Percentiles rank a stretch among this genome's conserved stretches.
These are phyloP conservation scores for Scheffersomyces insectosa DNA, from an alignment of 1,139 yeast genomes.

Conservation along the genomic window DNA sequence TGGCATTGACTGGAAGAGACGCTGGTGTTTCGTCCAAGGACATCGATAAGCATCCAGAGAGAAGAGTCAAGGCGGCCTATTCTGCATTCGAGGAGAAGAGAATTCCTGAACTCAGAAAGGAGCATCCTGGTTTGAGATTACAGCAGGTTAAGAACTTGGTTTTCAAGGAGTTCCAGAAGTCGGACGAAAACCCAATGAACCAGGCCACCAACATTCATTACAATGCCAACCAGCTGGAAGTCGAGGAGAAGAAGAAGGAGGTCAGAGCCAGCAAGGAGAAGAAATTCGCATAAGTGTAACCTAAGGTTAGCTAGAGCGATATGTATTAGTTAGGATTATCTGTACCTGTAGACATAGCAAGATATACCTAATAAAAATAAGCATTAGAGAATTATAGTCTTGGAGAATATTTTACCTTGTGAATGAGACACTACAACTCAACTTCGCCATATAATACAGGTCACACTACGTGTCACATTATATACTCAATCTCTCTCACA, in stretches of 20 bases:
- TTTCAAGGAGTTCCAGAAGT: conserved; percentile 79
- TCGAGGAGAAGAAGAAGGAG: conserved; percentile 48
- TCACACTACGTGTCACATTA: too few species aligned
- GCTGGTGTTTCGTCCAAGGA: conserved; percentile 61
- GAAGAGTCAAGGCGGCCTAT: conserved; percentile 82
- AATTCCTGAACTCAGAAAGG: conserved; percentile 71
- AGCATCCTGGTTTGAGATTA: conserved; percentile 77
- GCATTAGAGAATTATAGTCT: too few species aligned
- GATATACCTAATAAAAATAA: too few species aligned
- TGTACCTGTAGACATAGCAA: too few species aligned
- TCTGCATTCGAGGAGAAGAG: conserved; percentile 72
- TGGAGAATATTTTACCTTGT: too few species aligned
- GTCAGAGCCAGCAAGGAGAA: conserved; percentile 51
- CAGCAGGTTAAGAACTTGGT: conserved; percentile 76
- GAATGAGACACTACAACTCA: too few species aligned
- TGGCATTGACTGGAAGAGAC: conserved; percentile 59
- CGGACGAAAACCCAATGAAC: conserved; percentile 83
- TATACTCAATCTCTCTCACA: too few species aligned
- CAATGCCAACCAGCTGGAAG: conserved; percentile 63
- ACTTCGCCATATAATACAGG: too few species aligned
- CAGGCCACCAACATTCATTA: conserved; percentile 64
- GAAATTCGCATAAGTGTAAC: conserved; percentile 26
- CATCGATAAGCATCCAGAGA: conserved; percentile 84
- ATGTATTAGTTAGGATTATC: too few species aligned
- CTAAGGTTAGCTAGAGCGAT: too few species aligned